Evolutionary conservation across 148 eudicot genomes (phyloP), one percentile per base, ranked within the genome.

Genomic region (Rhododendron molle): DNA sequence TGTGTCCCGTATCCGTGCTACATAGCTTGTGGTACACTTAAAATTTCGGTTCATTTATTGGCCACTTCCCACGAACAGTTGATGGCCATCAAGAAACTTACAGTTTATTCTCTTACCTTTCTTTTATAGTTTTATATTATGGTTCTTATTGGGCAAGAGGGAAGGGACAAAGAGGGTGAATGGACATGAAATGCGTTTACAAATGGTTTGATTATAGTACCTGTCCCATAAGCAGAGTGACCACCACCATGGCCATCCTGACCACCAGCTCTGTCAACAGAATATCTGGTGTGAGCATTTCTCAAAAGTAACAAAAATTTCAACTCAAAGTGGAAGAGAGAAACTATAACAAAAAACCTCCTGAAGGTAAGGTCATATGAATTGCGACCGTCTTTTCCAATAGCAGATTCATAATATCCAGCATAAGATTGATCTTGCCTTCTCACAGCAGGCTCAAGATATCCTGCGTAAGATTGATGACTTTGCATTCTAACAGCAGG

Each of bases 381-480:
- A 85, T 80, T 14, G 21, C 52, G 69, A 79, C 81, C 13, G 76
- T 44, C 21, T 71, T 54, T 85, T 77, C 26, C 88, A 83, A 32
- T n/a, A 47, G 85, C 79, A 67, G 65, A 76, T 76, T 83, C 76
- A 76, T 20, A 62, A 84, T 82, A 83, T 76, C 81, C 81, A 81
- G 77, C 62, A 69, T 83, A 58, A 40, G 84, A 21, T 81, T 26
- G 84, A 81, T 47, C 58, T 28, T 81, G 71, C 40, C 80, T 43
- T 81, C 32, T 36, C 76, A 52, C 84, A 76, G 73, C 1, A 65
- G 78, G 78, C 72, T 78, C 85, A 78, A 65, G 34, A 77, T 85
- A 88, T 60, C 85, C 81, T n/a, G 65, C 60, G 0, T 71, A 71
- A 71, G 76, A 71, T 71, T 13, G 76, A 28, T 78, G 86, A 16